These are phyloP conservation scores for Paecilomyces fulvus DNA, from an alignment of 2,329 filamentous ascomycete species.

Conservation along the genomic window DNA sequence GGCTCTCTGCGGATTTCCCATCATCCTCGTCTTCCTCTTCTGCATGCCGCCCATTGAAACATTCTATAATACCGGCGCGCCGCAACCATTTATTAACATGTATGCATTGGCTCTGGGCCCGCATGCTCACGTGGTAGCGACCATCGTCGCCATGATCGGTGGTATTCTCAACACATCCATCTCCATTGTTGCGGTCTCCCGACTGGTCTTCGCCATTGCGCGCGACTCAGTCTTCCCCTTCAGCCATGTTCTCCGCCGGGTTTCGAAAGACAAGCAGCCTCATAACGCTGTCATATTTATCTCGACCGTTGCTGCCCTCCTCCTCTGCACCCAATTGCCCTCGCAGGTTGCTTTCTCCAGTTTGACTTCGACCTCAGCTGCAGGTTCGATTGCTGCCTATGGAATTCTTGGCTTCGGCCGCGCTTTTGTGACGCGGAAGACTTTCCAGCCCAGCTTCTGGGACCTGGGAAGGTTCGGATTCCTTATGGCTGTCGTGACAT, in stretches of 20 bases:
- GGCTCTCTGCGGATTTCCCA: constrained; percentile 20
- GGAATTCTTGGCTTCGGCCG: constrained; percentile 37
- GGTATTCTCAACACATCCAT: constrained; percentile 41
- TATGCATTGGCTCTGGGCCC: constrained; percentile 9
- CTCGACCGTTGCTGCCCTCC: constrained; percentile 40
- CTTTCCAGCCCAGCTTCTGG: constrained; percentile 37
- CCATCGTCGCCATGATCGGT: constrained; percentile 8
- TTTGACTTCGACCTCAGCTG: constrained; percentile 39
- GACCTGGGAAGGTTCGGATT: constrained; percentile 34
- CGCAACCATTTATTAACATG: constrained; percentile 16
- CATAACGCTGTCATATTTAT: constrained; percentile 48
- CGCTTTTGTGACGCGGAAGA: constrained; percentile 34
- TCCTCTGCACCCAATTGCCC: constrained; percentile 48
- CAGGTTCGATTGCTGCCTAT: constrained; percentile 38
- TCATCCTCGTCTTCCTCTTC: constrained; percentile 21
- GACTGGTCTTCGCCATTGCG: constrained; percentile 50
- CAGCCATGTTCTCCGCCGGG: constrained; percentile 43
- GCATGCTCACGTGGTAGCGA: constrained; percentile 8
- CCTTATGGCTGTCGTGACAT: constrained; percentile 34
- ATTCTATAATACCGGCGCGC: constrained; percentile 19
- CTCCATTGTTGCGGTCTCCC: constrained; percentile 45
- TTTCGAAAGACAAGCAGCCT: constrained; percentile 44
- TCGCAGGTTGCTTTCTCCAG: constrained; percentile 41
- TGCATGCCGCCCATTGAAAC: constrained; percentile 23
- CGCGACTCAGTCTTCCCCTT: constrained; percentile 50